Evolutionary conservation across 2,329 filamentous ascomycete genomes (phyloP), one percentile per base, ranked within the genome.

Genomic region (Aschersonia sp.): DNA sequence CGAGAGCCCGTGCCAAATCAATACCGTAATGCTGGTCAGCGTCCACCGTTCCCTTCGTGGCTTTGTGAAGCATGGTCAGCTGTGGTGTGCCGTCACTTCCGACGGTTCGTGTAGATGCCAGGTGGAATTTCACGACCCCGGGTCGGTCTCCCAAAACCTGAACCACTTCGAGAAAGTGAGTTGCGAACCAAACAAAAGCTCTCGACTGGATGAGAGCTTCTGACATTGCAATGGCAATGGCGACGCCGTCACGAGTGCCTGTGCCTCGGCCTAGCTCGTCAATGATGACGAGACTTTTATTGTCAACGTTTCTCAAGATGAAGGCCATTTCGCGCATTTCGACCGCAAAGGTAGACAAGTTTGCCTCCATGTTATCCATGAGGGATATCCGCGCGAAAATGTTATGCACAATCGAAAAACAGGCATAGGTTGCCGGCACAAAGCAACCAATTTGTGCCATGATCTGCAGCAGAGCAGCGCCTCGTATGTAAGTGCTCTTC

Each of bases 281-380:
- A 45, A 98, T 78, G 45, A 98, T 85, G 2, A 83, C 80, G 56
- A 95, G 72, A 55, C 85, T 91, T 45, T 78, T 76, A 5, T 73
- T 71, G 53, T 89, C 82, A 48, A 96, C 78, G 58, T 95, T 94
- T 47, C 76, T 74, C 1, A 97, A 67, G 48, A 98, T 96, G 61
- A 94, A 95, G 0, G 89, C 88, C 68, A 91, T 94, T 58, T 97
- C 92, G 42, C 87, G 77, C 92, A 98, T 97, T 63, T 98, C 92
- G 0, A 88, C 76, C 0, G 89, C 87, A 60, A 97, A 98, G 0
- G 88, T 95, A 0, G 91, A 97, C 30, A 95, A 77, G 52, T 95
- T 97, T 12, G 84, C 83, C 65, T 95, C 87, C 29, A 94, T 84
- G 52, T 77, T 87, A 62, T 97, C 89, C 48, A 94, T 85, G 41